Evolutionary conservation across 2,329 filamentous ascomycete species (phyloP), one percentile per base, ranked within the genome.

Genomic region (Penicillium palitans): DNA sequence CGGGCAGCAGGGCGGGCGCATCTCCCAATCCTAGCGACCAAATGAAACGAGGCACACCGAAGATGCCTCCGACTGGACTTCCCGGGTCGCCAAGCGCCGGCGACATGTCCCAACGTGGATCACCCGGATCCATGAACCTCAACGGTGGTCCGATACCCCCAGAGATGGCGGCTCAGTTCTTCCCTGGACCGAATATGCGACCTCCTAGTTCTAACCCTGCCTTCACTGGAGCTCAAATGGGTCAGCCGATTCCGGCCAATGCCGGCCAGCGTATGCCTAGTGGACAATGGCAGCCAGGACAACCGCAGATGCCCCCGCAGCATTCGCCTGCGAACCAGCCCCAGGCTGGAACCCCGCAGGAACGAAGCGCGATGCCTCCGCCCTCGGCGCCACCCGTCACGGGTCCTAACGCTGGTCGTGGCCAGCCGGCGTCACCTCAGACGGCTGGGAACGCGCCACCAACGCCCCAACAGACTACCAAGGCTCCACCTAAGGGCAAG

Each of bases 1-100:
- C 80, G 67, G 83, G 79, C 59, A 85, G 80, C 71, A 78, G 83
- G 71, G 77, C 79, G 60, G 85, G 81, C 40, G 80, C 84, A 13
- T 87, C 85, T 25, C 85, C 85, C 37, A 86, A 84, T 61, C 84
- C 85, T 37, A 81, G 78, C 63, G 85, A 87, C 59, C 82, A 84
- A 68, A 86, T 86, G 81, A 85, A 84, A 72, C 78, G 84, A 62
- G 83, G 82, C 44, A 87, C 84, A 24, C 83, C 84, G 13, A 86
- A 87, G 72, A 79, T 87, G 70, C 78, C 78, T 52, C 83, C 81
- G 64, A 78, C 78, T 62, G 83, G 81, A 57, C 75, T 86, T 52
- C 84, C 84, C 13, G 77, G 76, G 41, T 86, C 84, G 19, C 84
- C 84, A 21, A 81, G 82, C 66, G 81, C 84, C 35, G 84, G 81